Percentiles rank a stretch among this genome's conserved stretches.
Evolutionary conservation across 2,329 filamentous ascomycete species (phyloP).

Genomic region (Penicillium sp.): DNA sequence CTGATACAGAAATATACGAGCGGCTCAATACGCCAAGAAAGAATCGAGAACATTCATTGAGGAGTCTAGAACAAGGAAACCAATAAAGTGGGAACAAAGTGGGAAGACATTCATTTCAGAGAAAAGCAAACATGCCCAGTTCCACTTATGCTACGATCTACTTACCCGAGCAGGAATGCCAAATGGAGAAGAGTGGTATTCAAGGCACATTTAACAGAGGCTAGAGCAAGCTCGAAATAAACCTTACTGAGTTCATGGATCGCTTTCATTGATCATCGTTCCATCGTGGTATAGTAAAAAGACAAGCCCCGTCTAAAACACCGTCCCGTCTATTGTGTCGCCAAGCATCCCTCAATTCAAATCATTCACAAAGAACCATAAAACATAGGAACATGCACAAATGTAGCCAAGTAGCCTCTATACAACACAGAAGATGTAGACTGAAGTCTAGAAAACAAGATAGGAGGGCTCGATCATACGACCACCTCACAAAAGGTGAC

Average conservation of each 20-base stretch:
- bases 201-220: too few relatives aligned
- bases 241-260: not conserved
- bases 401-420: not conserved
- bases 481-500: not conserved
- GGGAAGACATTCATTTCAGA: not conserved
- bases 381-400: not conserved
- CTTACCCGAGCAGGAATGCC: not conserved
- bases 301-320: not conserved
- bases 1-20: not conserved
- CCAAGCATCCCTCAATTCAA: not conserved
- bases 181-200: not conserved
- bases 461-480: not conserved
- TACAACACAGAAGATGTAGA: not conserved
- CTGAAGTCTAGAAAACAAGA: conserved; percentile 1
- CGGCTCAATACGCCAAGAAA: not conserved
- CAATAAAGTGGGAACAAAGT: not conserved
- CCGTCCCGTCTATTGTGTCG: not conserved
- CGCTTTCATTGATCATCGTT: not conserved
- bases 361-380: not conserved
- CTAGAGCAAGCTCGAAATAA: not conserved
- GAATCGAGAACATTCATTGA: not conserved
- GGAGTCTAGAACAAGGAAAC: not conserved
- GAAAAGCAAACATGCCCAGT: not conserved
- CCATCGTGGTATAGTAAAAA: not conserved
- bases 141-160: not conserved